Percentiles rank a stretch among this genome's conserved stretches.
phyloP scores from a whole-genome alignment of 2,329 filamentous ascomycete species.

The Ascochyta lentis region DNA sequence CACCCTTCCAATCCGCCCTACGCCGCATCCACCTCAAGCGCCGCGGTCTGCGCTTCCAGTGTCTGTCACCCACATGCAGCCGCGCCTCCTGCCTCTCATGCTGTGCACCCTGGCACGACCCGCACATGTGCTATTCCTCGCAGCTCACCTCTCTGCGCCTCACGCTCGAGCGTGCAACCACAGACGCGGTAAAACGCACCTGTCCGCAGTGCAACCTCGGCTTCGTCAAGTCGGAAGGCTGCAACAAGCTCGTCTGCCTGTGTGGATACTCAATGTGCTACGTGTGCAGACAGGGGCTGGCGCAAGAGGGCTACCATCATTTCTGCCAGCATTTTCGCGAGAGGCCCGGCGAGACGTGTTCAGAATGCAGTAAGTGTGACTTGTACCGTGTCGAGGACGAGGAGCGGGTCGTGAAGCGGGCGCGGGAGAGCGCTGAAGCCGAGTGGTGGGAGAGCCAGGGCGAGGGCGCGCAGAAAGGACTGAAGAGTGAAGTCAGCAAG shows the following conservation, averaged over 20 bases:
- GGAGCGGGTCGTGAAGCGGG: slow-evolving; percentile 50
- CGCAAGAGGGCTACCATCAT: slow-evolving; percentile 81
- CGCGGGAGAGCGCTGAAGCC: slow-evolving; percentile 52
- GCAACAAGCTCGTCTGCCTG: slow-evolving; percentile 95
- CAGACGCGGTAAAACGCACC: slow-evolving; percentile 90
- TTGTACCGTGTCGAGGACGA: slow-evolving; percentile 59
- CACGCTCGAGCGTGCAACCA: slow-evolving; percentile 91
- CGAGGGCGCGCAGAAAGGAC: slow-evolving; percentile 25
- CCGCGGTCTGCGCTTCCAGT: slow-evolving; percentile 78
- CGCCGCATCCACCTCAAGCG: slow-evolving; percentile 72
- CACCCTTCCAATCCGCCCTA: slow-evolving; percentile 65
- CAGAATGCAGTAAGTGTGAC: slow-evolving; percentile 71
- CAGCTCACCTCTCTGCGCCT: slow-evolving; percentile 76
- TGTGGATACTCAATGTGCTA: slow-evolving; percentile 99
- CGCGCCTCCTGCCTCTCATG: slow-evolving; percentile 82
- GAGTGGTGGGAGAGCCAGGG: slow-evolving; percentile 55
- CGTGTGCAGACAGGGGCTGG: slow-evolving; percentile 74
- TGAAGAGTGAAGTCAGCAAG: slow-evolving; percentile 33
- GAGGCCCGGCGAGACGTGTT: slow-evolving; percentile 75
- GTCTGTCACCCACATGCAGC: slow-evolving; percentile 71
- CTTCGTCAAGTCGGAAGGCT: slow-evolving; percentile 92
- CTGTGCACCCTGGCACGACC: slow-evolving; percentile 81
- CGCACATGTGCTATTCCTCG: slow-evolving; percentile 89
- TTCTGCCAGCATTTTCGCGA: slow-evolving; percentile 96
- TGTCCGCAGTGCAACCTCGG: slow-evolving; percentile 90